Base-by-base conservation (phyloP, 108 stramenopile species). In the Nitzschia sp. region DNA sequence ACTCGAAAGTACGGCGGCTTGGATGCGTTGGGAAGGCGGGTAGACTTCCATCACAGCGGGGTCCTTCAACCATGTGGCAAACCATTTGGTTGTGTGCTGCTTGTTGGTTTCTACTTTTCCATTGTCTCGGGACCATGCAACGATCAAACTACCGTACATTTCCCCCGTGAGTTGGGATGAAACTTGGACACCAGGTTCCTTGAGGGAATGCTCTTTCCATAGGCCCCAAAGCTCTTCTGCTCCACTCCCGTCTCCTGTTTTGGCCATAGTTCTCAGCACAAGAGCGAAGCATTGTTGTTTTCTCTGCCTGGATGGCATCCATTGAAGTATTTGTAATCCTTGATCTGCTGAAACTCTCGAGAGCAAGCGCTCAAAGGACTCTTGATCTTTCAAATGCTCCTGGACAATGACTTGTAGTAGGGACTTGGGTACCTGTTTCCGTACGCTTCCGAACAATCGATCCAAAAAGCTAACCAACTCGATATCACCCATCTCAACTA, bases 91-190 rank as follows among this genome's bases (percentile, higher is more conserved):
- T 37, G 56, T 53, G n/a, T 51, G 29, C 17, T 53, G 21, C 17
- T 58, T 41, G 20, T 22, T 42, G 20, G 10, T 20, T 25, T n/a
- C 26, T 17, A 51, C 37, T 29, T 46, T 3, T 8, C 59, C 43
- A 29, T 58, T 41, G 14, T 61, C n/a, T 58, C 60, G 60, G 42
- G 63, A 65, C 69, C 64, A 67, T n/a, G 64, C 59, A 10, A 65
- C 54, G 15, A 77, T 70, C 29, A 65, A 21, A 58, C 76, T 75
- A n/a, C 53, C 63, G 34, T 63, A 75, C 59, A 75, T 68, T 12
- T 75, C 73, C 15, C 38, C 60, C 0, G 48, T 21, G 6, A 63
- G 24, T 12, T 22, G 21, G 34, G 51, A 22, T 17, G 61, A 66
- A 19, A 34, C 25, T 21, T 22, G 58, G 8, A 51, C 42, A 7